Evolutionary conservation across 108 stramenopile genomes (phyloP), one percentile per base, ranked within the genome.

Genomic region (Conticribra guillardii): DNA sequence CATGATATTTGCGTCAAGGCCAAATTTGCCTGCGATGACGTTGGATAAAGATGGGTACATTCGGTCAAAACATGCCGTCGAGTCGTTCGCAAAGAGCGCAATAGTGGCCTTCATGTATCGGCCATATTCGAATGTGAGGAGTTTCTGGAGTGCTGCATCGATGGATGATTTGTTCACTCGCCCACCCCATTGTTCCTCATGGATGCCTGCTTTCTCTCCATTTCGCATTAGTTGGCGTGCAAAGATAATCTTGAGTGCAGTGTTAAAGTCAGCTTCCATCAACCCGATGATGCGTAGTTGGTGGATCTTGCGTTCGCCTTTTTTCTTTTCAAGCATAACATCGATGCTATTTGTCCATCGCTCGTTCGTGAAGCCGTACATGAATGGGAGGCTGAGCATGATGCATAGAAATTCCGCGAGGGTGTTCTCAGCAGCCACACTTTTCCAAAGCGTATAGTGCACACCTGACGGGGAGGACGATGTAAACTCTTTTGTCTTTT

Each of bases 301-400:
- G 31, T 74, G 57, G 11, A 74, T 74, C 19, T 54, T 23, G 5
- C 58, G 28, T 1, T 50, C 31, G 0, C 73, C 73, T 4, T 46
- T 31, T 62, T 74, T 74, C 64, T 74, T 74, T 51, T 74, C 73
- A 1, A 74, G 23, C 73, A 66, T 59, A 28, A 2, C 45, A 11
- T 0, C 29, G 0, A 48, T 64, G 54, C 2, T 56, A 28, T 3
- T 7, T 4, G 29, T 49, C 71, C 17, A 73, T 41, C 26, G 44
- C 30, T 50, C 64, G 63, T 62, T 62, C 63, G 0, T 31, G n/a
- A n/a, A n/a, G n/a, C n/a, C n/a, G n/a, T n/a, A n/a, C n/a, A n/a
- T n/a, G n/a, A n/a, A n/a, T n/a, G n/a, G n/a, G n/a, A n/a, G n/a
- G n/a, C n/a, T n/a, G n/a, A n/a, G n/a, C n/a, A n/a, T n/a, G n/a